Conservation (phyloP, 306 rosid genomes). For the Gynostemma pentaphyllum region DNA sequence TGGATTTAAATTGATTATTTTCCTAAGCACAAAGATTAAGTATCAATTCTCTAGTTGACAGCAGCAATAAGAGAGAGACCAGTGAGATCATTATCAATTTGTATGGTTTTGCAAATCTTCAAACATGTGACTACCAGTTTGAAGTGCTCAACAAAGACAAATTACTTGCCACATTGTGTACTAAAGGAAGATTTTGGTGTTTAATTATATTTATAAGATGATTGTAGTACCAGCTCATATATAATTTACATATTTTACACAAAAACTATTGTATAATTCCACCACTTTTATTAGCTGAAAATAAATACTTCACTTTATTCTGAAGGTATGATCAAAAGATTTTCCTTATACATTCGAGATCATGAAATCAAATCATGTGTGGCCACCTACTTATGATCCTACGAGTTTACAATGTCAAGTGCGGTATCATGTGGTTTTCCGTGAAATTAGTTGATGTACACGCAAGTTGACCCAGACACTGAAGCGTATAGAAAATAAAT, state of each 20-base stretch:
- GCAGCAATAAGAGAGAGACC: conserved; percentile 1
- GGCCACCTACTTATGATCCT: no score
- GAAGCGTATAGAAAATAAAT: no score
- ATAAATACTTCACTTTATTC: conserved; percentile 5
- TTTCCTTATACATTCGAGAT: no score
- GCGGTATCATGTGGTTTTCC: no score
- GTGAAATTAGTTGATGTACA: no score
- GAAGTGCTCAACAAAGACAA: conserved; percentile 8
- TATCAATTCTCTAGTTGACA: conserved; percentile 5
- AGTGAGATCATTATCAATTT: conserved; percentile 4
- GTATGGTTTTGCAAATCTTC: conserved; percentile 4
- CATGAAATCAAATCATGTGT: no score
- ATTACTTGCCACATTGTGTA: conserved; percentile 4
- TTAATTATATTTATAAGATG: not conserved
- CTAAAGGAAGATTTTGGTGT: not conserved
- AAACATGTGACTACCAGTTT: conserved; percentile 1
- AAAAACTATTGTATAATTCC: not conserved
- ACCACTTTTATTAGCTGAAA: conserved; percentile 2
- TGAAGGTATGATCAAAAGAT: no score
- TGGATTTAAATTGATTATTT: not conserved
- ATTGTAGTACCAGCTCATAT: not conserved
- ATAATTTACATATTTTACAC: conserved; percentile 2
- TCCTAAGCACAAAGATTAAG: conserved; percentile 7
- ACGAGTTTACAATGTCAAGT: no score
- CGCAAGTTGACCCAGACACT: no score